Base-by-base conservation (phyloP, 495 filamentous ascomycete genomes). In the Penicillium longicatenatum region DNA sequence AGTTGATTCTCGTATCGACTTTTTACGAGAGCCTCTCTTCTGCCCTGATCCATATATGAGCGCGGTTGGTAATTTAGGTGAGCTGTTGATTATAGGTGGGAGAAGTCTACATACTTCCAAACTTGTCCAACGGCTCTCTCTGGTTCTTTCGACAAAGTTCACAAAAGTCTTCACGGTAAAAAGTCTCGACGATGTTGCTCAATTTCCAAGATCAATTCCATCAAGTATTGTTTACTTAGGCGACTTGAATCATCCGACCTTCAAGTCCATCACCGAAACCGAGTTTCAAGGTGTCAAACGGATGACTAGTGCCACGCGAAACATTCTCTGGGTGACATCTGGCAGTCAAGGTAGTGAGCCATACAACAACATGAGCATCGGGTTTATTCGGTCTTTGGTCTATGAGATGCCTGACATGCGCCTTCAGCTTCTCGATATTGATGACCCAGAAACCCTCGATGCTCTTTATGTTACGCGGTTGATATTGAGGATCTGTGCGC, bases 1-100 rank as follows among this genome's bases (percentile, higher is more conserved):
- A 0, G 63, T 79, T 0, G 70, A 82, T 59, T 61, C 76, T 2
- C 45, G 59, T 58, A 49, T 69, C 1, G 24, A 64, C 1, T 50
- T 64, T 17, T 46, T 80, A 1, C 60, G 69, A 11, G n/a, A 24
- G 48, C 55, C 55, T 11, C 19, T 58, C n/a, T 41, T 45, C 48
- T 35, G 31, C n/a, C 30, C 20, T 26, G 37, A 50, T 19, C 47
- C 47, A 65, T 35, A 41, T 46, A 2, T 17, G 8, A 16, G 37
- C 16, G 5, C 37, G 12, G 14, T 16, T 14, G 16, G 4, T 7
- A n/a, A 16, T n/a, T 16, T 39, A 17, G 37, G 37, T 11, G 37
- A 17, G 4, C 37, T 39, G 16, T 12, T 39, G 37, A 39, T 39
- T 39, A 16, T 39, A 5, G 37, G 37, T 17, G 14, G 37, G 14